phyloP scores from a whole-genome alignment of 2,329 filamentous ascomycete genomes.

The Aspergillus transmontanensis region DNA sequence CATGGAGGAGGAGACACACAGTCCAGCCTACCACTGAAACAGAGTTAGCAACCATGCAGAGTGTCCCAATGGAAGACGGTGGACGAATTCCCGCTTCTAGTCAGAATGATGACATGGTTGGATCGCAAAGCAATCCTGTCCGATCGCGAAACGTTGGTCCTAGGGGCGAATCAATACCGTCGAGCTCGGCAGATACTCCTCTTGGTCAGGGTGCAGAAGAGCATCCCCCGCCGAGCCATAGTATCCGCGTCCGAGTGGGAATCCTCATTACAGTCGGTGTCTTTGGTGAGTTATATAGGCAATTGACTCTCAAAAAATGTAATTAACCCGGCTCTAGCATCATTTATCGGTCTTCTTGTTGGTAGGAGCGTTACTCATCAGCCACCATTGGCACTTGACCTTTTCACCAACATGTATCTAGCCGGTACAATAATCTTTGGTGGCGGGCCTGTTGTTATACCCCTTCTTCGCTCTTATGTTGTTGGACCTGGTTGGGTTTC shows the following conservation, averaged over 20 bases:
- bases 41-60: background rate
- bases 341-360: too few relatives aligned
- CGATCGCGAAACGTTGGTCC: slow-evolving; percentile 15
- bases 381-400: slow-evolving; percentile 31
- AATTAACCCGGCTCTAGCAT: too few relatives aligned
- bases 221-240: slow-evolving; percentile 18
- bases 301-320: too few relatives aligned
- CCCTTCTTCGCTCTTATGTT: slow-evolving; percentile 61
- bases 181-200: background rate
- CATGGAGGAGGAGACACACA: slow-evolving; percentile 21
- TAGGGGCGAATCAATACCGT: background rate
- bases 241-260: slow-evolving; percentile 54
- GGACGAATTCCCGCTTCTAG: background rate
- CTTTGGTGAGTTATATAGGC: slow-evolving; percentile 34
- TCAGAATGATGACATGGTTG: too few relatives aligned
- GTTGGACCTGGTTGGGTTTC: slow-evolving; percentile 71
- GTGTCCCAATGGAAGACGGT: background rate
- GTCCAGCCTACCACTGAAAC: slow-evolving; percentile 18
- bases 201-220: background rate
- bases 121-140: background rate
- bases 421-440: slow-evolving; percentile 71
- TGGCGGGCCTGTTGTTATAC: slow-evolving; percentile 67
- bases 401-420: slow-evolving; percentile 74
- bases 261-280: slow-evolving; percentile 17
- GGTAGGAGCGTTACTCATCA: too few relatives aligned